phyloP scores from a whole-genome alignment of 2,329 filamentous ascomycete species.

The Ophiocordyceps robertsii region DNA sequence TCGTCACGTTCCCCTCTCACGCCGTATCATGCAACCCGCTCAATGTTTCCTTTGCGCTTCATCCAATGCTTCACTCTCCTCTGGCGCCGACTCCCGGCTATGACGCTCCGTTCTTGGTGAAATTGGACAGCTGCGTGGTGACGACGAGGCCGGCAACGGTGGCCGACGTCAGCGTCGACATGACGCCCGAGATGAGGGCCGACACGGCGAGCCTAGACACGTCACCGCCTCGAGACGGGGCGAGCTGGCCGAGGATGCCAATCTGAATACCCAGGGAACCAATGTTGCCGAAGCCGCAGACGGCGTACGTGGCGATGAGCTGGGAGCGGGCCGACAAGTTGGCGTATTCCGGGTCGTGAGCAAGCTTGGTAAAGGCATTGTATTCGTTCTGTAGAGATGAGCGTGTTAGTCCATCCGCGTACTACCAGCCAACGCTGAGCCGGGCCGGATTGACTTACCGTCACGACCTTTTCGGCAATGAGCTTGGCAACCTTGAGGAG shows the following conservation, averaged over 20 bases:
- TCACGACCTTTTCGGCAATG: constrained; percentile 75
- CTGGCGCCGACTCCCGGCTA: too few relatives aligned
- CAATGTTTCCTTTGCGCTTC: too few relatives aligned
- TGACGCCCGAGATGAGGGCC: constrained; percentile 63
- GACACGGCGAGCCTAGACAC: constrained; percentile 65
- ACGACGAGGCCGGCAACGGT: constrained; percentile 66
- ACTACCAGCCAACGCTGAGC: not conserved
- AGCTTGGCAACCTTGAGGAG: constrained; percentile 63
- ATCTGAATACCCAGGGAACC: constrained; percentile 82
- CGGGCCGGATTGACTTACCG: constrained; percentile 25
- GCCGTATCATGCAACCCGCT: too few relatives aligned
- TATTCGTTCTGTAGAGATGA: constrained; percentile 51
- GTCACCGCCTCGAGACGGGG: constrained; percentile 59
- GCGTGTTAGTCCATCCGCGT: not conserved
- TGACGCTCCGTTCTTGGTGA: not conserved
- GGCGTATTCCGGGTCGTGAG: constrained; percentile 40
- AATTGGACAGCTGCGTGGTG: constrained; percentile 27
- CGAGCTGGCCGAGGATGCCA: constrained; percentile 71
- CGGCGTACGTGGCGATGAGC: constrained; percentile 75
- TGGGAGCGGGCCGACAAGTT: constrained; percentile 54
- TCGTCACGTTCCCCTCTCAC: too few relatives aligned
- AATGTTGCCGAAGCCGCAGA: constrained; percentile 78
- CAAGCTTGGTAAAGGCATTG: constrained; percentile 51
- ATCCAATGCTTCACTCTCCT: too few relatives aligned
- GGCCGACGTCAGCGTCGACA: constrained; percentile 68